Percentiles rank a stretch among this genome's conserved stretches.
Evolutionary conservation across 139 green algal genomes (phyloP).

Genomic region (Zygnema circumcarinatum): DNA sequence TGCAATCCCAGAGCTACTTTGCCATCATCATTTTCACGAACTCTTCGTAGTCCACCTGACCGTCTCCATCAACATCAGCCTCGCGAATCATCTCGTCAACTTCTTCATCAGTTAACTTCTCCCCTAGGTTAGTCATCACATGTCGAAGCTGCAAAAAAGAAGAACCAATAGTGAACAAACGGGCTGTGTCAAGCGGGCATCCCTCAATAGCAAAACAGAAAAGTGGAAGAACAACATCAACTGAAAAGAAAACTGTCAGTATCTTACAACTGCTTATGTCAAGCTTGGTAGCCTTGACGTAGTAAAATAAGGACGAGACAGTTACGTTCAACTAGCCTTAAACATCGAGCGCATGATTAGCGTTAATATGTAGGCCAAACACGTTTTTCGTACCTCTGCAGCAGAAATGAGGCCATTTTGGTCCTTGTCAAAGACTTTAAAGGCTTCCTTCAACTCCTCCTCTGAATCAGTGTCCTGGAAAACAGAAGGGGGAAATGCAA

Average conservation of each 20-base stretch:
- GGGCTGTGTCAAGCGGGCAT: neutral
- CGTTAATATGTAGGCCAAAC: no score
- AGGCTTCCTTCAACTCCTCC: conserved; percentile 97
- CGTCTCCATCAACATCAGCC: conserved; percentile 75
- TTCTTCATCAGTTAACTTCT: conserved; percentile 94
- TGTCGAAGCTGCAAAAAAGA: conserved; percentile 80
- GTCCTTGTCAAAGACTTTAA: conserved; percentile 99
- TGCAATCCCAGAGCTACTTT: conserved; percentile 59
- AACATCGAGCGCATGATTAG: no score
- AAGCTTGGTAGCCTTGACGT: no score
- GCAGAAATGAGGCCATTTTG: conserved; percentile 98
- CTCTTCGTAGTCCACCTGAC: conserved; percentile 76
- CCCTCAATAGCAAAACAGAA: neutral
- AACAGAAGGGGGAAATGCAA: neutral
- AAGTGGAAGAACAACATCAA: no score
- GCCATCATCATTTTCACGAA: conserved; percentile 78
- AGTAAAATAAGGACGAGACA: no score
- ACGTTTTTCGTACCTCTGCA: conserved; percentile 85
- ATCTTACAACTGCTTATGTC: no score
- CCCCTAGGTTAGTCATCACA: conserved; percentile 97
- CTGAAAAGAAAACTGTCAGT: no score
- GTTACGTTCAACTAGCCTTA: no score
- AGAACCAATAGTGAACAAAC: neutral
- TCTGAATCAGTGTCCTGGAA: conserved; percentile 82
- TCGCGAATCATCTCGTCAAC: conserved; percentile 80